Percentiles rank a stretch among this genome's conserved stretches.
phyloP scores from a whole-genome alignment of 2,329 filamentous ascomycete species.

The Diaporthe helianthi region DNA sequence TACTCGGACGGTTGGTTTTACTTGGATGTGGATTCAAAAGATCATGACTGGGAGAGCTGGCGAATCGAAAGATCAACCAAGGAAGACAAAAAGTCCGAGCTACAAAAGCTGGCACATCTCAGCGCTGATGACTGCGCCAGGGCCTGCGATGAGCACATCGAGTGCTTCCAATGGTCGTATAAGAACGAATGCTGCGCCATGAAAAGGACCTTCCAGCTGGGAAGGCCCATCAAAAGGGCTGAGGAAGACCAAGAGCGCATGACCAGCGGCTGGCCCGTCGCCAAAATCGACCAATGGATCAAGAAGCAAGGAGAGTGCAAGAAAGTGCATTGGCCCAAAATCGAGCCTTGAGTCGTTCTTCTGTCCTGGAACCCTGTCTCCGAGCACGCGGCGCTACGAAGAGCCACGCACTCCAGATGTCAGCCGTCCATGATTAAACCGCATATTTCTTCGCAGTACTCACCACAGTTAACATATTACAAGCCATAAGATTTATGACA shows the following conservation, averaged over 20 bases:
- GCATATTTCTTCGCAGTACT: background rate
- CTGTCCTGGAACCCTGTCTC: background rate
- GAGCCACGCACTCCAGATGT: too few relatives aligned
- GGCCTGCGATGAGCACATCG: constrained; percentile 49
- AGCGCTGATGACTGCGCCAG: constrained; percentile 51
- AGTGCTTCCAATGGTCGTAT: constrained; percentile 53
- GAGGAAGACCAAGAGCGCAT: constrained; percentile 42
- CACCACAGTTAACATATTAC: background rate
- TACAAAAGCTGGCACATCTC: constrained; percentile 51
- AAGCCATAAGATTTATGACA: background rate
- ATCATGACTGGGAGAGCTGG: constrained; percentile 42
- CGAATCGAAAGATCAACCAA: constrained; percentile 44
- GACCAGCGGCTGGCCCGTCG: constrained; percentile 51
- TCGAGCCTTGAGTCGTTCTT: background rate
- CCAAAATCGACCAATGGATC: constrained; percentile 51
- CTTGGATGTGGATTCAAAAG: constrained; percentile 42
- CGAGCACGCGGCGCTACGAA: too few relatives aligned
- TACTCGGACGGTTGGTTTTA: constrained; percentile 54
- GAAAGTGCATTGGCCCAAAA: constrained; percentile 26
- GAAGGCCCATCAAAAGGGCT: constrained; percentile 45
- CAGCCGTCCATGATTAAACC: background rate
- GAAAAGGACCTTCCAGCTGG: constrained; percentile 47
- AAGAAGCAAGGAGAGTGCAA: constrained; percentile 46
- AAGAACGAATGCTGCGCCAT: constrained; percentile 48
- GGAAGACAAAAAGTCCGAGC: constrained; percentile 42